Base-by-base conservation (phyloP, 1,284 basidiomycete species). In the Ganoderma lucidum region DNA sequence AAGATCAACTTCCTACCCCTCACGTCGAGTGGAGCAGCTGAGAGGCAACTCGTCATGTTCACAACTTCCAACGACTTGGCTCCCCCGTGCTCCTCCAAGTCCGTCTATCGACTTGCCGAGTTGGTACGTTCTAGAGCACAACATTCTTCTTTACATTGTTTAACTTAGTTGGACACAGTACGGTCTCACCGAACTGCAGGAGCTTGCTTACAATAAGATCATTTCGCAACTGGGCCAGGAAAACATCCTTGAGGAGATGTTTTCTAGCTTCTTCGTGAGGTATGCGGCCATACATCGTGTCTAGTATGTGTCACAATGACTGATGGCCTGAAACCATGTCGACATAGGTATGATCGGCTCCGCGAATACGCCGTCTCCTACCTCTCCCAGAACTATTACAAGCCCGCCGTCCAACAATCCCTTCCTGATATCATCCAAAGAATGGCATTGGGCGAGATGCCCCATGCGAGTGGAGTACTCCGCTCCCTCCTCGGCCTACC, bases 41-140 rank as follows among this genome's bases (percentile, higher is more conserved):
- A 41, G n/a, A 66, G 72, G 28, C 58, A 39, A 28, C 53, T 64
- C 2, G 70, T 70, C 15, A 37, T 73, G 39, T 45, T 70, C 19
- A 65, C 53, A 39, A 41, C 61, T 17, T 48, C 30, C 10, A 66
- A 65, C 10, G 28, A 37, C 28, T 44, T 48, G 19, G 65, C 72
- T 9, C 77, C 75, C 12, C 68, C 69, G 2, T 78, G 75, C 62
- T 78, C 77, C 2, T 75, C 77, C 1, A 78, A 78, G 62, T 77
- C 75, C 3, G 75, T 75, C 70, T 78, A 75, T 48, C 74, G 45
- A 2, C 45, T 48, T 2, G 45, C 45, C 8, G 45, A 48, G n/a
- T 3, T 48, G 45, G 45, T 48, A 48, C 8, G 45, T 48, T 23
- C 17, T 23, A 23, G 10, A 48, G 9, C n/a, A 23, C 10, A 3